Percentiles rank a stretch among this genome's conserved stretches.
phyloP scores from a whole-genome alignment of 2,329 filamentous ascomycete genomes.

The Xylariaceae sp. region DNA sequence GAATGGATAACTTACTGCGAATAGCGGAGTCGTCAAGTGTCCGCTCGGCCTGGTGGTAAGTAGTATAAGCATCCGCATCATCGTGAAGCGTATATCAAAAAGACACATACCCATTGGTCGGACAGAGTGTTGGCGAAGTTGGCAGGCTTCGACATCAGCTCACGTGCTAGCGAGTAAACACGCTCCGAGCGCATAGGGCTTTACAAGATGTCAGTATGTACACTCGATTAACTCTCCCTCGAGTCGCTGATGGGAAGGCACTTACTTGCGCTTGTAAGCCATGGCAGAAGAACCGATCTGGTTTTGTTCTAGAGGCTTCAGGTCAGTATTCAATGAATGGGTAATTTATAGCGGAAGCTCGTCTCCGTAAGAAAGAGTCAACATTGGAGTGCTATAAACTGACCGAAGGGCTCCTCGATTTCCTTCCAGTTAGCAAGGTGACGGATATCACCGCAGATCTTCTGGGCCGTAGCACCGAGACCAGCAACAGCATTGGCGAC shows the following conservation, averaged over 20 bases:
- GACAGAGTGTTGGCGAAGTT: conserved; percentile 61
- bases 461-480: conserved; percentile 72
- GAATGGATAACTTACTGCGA: conserved; percentile 37
- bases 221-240: neutral
- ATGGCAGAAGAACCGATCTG: conserved; percentile 60
- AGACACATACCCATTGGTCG: conserved; percentile 58
- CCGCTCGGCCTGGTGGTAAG: conserved; percentile 33
- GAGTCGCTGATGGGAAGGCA: neutral
- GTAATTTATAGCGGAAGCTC: too few species aligned
- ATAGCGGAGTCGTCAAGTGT: conserved; percentile 73
- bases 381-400: too few species aligned
- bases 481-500: conserved; percentile 76
- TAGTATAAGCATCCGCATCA: neutral
- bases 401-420: conserved; percentile 71
- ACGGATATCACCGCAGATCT: conserved; percentile 69
- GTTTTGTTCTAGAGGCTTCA: conserved; percentile 63
- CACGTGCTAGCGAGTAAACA: conserved; percentile 32
- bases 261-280: conserved; percentile 36
- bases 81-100: neutral
- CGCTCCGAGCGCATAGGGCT: conserved; percentile 33
- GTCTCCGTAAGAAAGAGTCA: too few species aligned
- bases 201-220: neutral
- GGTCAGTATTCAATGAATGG: too few species aligned
- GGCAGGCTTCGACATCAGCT: conserved; percentile 30
- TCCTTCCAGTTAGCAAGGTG: conserved; percentile 74